Base-by-base conservation (phyloP, 176 grass and related monocot genomes). In the Musa beccarii region DNA sequence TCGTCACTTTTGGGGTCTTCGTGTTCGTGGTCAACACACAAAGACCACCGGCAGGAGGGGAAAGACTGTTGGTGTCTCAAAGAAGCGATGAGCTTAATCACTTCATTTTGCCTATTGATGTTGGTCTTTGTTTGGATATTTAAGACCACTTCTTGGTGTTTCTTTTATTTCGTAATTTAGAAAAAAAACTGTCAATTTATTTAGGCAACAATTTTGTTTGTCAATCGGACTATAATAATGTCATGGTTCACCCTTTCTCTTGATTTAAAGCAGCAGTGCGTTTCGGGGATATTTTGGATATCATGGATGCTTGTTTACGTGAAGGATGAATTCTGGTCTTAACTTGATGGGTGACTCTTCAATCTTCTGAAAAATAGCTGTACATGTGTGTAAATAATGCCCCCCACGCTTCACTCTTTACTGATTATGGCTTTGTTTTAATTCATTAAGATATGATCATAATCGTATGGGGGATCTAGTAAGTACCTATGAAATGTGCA, bases 31-130 rank as follows among this genome's bases (percentile, higher is more conserved):
- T 28, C 93, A 96, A 81, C 92, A 92, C 83, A 96, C 92, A 69
- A 92, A 96, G 87, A 96, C 92, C 53, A 92, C 92, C 10, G 93
- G 93, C 8, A 85, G 93, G 71, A 88, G 89, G 80, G 93, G 93
- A 83, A 96, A 96, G 83, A 96, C 93, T 26, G 93, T 96, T 14
- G 93, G 89, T 88, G 93, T 96, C 51, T 96, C 93, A 56, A 92
- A 92, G 89, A 96, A 96, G 87, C 81, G 89, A 92, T 96, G 82
- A 87, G 75, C 76, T 66, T 49, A 17, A 15, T 23, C 53, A 54
- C 9, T 8, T 29, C 6, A 21, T 2, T 63, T 28, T 76, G 14
- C 56, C 49, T 21, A 9, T 0, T 15, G 56, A 17, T 12, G 15
- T 4, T 43, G 15, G 34, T 43, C 12, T 63, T 49, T 63, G 25